phyloP scores from a whole-genome alignment of 73 alveolate species.

The Stentor coeruleus region DNA sequence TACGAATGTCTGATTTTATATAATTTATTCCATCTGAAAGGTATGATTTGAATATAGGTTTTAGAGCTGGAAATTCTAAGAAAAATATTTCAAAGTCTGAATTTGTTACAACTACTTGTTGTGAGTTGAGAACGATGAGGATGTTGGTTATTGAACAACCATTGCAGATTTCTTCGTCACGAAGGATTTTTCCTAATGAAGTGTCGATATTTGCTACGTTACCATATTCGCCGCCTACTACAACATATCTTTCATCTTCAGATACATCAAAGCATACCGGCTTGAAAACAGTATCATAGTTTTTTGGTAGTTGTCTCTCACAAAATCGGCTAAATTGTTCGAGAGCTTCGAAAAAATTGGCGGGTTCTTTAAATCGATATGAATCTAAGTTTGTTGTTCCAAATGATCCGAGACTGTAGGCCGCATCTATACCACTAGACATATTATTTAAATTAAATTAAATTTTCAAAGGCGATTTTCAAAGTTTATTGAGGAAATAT shows the following conservation, averaged over 20 bases:
- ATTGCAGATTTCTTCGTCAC: neutral
- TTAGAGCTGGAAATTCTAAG: neutral
- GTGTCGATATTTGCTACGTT: neutral
- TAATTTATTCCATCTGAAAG: no score
- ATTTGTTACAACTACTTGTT: neutral
- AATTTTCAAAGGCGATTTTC: no score
- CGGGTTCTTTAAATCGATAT: neutral
- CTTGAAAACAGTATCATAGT: neutral
- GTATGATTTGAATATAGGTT: no score
- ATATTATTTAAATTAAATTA: no score
- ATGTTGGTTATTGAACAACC: neutral
- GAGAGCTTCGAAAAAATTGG: neutral
- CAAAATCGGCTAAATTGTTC: neutral
- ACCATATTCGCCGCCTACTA: neutral
- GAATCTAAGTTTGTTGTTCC: neutral
- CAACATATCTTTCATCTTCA: neutral
- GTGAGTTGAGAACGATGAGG: neutral
- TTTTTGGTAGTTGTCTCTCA: neutral
- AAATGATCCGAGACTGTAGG: no score
- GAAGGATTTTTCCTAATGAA: no score
- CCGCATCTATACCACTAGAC: no score
- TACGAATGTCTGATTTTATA: no score
- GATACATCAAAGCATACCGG: neutral
- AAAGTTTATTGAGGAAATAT: no score
- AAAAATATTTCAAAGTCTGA: neutral